Evolutionary conservation across 1,284 basidiomycete species (phyloP), one percentile per base, ranked within the genome.

Genomic region (Singerocomus inundabilis): DNA sequence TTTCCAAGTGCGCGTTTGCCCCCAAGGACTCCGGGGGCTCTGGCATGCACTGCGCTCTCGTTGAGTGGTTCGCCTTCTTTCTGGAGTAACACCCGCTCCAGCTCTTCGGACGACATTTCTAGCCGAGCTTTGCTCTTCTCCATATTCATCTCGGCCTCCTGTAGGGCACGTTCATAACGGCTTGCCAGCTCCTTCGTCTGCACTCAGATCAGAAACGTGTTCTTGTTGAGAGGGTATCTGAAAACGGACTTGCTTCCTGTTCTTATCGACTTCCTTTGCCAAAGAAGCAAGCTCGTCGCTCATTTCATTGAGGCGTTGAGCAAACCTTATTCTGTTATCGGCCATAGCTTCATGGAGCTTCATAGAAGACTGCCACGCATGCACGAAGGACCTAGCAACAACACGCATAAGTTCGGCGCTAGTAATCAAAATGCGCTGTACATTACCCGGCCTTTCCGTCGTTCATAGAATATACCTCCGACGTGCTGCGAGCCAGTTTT

Each of bases 1-100:
- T 86, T 92, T 29, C 84, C 90, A 50, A 91, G 83, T 1, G 76
- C 87, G 35, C 89, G 79, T 66, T 91, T 91, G 3, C 86, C 82
- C n/a, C 80, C 80, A 29, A 73, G 73, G 44, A 78, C 79, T 7
- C 75, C 75, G 36, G 77, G 71, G 10, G 76, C 61, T 44, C 80
- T 76, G 28, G 72, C 72, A 57, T 88, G 84, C 49, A 92, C 76
- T 9, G 78, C 80, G 41, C 84, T 85, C 55, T 96, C 93, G 60
- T 89, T 89, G 51, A 89, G 71, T 5, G 84, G 85, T 68, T 98
- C 96, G 21, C 97, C 95, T 66, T 96, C 92, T 70, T 99, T 98
- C 66, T 94, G 84, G 7, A 98, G 75, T 3, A 99, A 71, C n/a
- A 98, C 75, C 13, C 95, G 84, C 68, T 98, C 97, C 26, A 99